phyloP scores from a whole-genome alignment of 2,329 filamentous ascomycete species.

The Monilinia laxa region DNA sequence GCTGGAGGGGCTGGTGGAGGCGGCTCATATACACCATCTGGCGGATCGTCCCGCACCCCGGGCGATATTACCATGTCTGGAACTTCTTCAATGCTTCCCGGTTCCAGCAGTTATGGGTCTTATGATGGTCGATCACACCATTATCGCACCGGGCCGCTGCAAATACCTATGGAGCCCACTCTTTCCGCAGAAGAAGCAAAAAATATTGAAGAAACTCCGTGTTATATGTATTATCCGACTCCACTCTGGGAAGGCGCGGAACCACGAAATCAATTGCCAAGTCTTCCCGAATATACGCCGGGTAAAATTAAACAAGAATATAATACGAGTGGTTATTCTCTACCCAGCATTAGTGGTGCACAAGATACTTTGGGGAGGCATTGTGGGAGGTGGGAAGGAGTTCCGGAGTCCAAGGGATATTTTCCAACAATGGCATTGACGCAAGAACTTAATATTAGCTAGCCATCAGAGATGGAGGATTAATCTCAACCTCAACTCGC shows the following conservation, averaged over 20 bases:
- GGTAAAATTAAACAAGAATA: conserved; percentile 38
- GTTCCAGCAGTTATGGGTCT: conserved; percentile 32
- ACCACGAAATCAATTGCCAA: conserved; percentile 34
- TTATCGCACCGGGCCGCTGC: conserved; percentile 34
- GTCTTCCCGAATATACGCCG: conserved; percentile 32
- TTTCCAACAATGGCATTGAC: conserved; percentile 37
- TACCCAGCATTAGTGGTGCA: conserved; percentile 34
- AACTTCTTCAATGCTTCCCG: conserved; percentile 34
- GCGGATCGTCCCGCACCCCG: conserved; percentile 30
- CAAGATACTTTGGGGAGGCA: conserved; percentile 32
- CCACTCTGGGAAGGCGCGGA: conserved; percentile 38
- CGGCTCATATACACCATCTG: conserved; percentile 36
- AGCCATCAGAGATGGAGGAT: conserved; percentile 1
- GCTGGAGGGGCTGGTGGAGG: conserved; percentile 35
- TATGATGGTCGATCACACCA: conserved; percentile 37
- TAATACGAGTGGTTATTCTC: conserved; percentile 29
- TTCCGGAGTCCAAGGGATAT: conserved; percentile 35
- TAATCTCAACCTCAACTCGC: conserved; percentile 1
- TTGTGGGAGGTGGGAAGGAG: conserved; percentile 41
- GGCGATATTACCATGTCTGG: conserved; percentile 39
- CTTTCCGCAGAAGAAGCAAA: conserved; percentile 39
- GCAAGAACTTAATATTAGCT: conserved; percentile 39
- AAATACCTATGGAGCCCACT: conserved; percentile 40
- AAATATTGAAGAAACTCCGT: conserved; percentile 34
- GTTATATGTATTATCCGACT: conserved; percentile 40